A percentile compares a stretch with the other conserved stretches of the same genome.
Conservation (phyloP, 2,329 filamentous ascomycete species). For the Hypoxylon sp. region DNA sequence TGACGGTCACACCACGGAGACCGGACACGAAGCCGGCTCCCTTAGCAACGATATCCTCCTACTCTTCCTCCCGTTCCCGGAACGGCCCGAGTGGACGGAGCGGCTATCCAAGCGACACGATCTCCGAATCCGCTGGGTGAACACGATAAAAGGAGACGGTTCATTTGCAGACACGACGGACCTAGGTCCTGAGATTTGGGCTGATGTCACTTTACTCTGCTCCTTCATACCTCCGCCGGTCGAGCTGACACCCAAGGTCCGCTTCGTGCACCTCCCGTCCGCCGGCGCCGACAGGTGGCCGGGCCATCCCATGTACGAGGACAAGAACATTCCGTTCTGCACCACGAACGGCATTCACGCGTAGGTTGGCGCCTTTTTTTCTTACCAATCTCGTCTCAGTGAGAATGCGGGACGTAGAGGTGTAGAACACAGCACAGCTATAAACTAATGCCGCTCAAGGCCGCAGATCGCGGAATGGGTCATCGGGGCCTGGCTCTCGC, state of each 20-base stretch:
- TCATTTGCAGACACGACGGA: slow-evolving; percentile 37
- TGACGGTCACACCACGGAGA: not conserved
- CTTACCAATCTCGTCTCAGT: not conserved
- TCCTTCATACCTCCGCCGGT: slow-evolving; percentile 45
- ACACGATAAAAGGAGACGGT: slow-evolving; percentile 29
- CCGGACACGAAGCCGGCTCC: not conserved
- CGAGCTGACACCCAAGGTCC: slow-evolving; percentile 47
- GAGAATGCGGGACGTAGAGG: not conserved
- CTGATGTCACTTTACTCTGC: slow-evolving; percentile 53
- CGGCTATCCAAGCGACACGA: slow-evolving; percentile 47
- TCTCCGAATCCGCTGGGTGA: slow-evolving; percentile 49
- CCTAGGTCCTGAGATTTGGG: slow-evolving; percentile 46
- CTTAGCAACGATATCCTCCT: slow-evolving; percentile 52
- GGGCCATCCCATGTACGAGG: slow-evolving; percentile 52
- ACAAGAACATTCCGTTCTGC: slow-evolving; percentile 58
- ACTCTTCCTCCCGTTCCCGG: slow-evolving; percentile 46
- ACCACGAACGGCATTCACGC: slow-evolving; percentile 64
- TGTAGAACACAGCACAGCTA: not conserved
- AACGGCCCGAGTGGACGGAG: slow-evolving; percentile 48
- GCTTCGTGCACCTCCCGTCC: slow-evolving; percentile 55
- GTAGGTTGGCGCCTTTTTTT: slow-evolving; percentile 45
- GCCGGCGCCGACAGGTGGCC: slow-evolving; percentile 55
- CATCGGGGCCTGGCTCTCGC: slow-evolving; percentile 57
- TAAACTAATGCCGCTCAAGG: slow-evolving; percentile 41
- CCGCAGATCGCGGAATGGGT: slow-evolving; percentile 66